Base-by-base conservation (phyloP, 1,139 yeast species). In the Meyerozyma carpophila region DNA sequence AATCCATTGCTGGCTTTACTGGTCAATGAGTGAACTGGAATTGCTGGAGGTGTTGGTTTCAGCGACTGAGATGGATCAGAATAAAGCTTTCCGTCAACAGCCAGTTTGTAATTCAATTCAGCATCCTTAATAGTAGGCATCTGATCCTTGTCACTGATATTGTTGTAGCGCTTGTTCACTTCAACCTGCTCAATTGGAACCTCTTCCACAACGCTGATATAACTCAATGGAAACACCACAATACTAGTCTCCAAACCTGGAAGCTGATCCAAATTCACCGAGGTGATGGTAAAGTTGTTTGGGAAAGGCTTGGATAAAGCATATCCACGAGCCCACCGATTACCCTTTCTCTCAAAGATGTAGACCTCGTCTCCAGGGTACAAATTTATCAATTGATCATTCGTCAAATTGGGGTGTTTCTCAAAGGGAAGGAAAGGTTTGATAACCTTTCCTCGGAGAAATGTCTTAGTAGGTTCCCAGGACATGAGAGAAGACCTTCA, bases 321-420 rank as follows among this genome's bases (percentile, higher is more conserved):
- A 60, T 88, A 87, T 16, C 91, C 96, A 55, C 96, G 74, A 32
- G 83, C 90, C 96, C 96, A 88, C 48, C 77, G 77, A 13, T 72
- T 71, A 39, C 68, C 69, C 50, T 77, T 77, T 27, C 82, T 71
- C 61, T 89, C 96, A 57, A 89, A 86, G 31, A 87, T 69, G 60
- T 77, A 87, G 27, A 87, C 81, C 50, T 84, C 87, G 59, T 89
- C 95, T 32, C 96, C 96, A 18, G 89, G 84, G 56, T 81, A 83
- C 43, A 88, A 62, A 54, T 84, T 79, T 49, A 67, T 68, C 62
- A 76, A 77, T 51, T 62, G 58, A 3, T 59, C 66, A 50, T 69
- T 70, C 44, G 53, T 58, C 45, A 72, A 61, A 32, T 64, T 63
- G 10, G 77, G 76, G 50, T 68, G 72, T 45, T 70, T 71, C 44